phyloP scores from a whole-genome alignment of 1,139 yeast species.

The Yamadazyma sp. region DNA sequence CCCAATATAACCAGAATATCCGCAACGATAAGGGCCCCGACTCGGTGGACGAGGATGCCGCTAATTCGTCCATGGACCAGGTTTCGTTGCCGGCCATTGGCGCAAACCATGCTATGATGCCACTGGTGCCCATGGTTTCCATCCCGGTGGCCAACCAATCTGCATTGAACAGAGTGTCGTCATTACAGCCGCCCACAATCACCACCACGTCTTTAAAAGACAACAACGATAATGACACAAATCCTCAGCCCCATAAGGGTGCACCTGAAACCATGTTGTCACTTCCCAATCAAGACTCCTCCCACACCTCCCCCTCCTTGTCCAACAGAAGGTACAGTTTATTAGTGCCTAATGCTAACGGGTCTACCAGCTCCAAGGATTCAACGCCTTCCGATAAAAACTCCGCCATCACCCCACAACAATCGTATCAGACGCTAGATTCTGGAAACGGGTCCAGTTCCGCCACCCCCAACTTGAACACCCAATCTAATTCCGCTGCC shows the following conservation, averaged over 20 bases:
- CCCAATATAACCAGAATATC: conserved; percentile 48
- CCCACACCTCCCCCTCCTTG: not conserved
- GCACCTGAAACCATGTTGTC: not conserved
- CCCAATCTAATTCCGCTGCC: not conserved
- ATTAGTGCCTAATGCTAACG: conserved; percentile 1
- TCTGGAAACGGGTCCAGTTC: not conserved
- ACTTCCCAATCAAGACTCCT: not conserved
- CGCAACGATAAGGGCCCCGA: conserved; percentile 26
- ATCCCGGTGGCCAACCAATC: conserved; percentile 1
- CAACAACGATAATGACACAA: not conserved
- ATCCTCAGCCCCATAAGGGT: not conserved
- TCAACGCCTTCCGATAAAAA: conserved; percentile 2
- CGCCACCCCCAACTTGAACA: not conserved
- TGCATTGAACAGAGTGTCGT: not conserved
- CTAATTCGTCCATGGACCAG: conserved; percentile 3
- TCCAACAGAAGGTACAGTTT: conserved; percentile 1
- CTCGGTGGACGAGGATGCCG: conserved; percentile 16
- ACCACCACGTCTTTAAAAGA: not conserved
- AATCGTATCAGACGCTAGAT: not conserved
- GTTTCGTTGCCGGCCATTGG: not conserved
- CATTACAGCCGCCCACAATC: not conserved
- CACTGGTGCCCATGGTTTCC: not conserved
- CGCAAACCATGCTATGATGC: not conserved
- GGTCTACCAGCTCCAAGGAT: not conserved
- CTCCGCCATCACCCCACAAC: conserved; percentile 1